These are phyloP conservation scores for Lasiosphaeria ovina DNA, from an alignment of 495 filamentous ascomycete species.

Conservation along the genomic window DNA sequence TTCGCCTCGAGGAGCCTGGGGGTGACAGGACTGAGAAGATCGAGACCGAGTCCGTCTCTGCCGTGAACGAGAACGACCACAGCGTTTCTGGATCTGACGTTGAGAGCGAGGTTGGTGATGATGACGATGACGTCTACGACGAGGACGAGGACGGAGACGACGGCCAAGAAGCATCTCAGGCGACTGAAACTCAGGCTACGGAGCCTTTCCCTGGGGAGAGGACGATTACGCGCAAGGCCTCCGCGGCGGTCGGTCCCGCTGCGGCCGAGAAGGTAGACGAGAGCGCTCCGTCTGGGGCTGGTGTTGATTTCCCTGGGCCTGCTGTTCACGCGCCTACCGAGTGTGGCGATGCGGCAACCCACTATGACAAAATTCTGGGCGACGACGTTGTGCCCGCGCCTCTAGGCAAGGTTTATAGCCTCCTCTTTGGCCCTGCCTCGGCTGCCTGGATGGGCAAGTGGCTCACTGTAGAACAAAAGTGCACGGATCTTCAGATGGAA, in stretches of 20 bases:
- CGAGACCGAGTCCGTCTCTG: slow-evolving; percentile 46
- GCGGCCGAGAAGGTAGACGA: slow-evolving; percentile 57
- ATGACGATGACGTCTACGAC: slow-evolving; percentile 69
- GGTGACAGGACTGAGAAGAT: slow-evolving; percentile 89
- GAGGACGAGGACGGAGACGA: slow-evolving; percentile 72
- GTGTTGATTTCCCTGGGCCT: slow-evolving; percentile 82
- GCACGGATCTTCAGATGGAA: slow-evolving; percentile 78
- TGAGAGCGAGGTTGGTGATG: slow-evolving; percentile 59
- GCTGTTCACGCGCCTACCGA: slow-evolving; percentile 77
- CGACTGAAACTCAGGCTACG: slow-evolving; percentile 56
- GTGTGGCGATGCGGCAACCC: slow-evolving; percentile 69
- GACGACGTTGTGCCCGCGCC: slow-evolving; percentile 87
- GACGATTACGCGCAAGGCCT: slow-evolving; percentile 62
- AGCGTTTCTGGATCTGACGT: slow-evolving; percentile 58
- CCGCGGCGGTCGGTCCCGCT: slow-evolving; percentile 40
- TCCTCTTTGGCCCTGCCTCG: slow-evolving; percentile 81
- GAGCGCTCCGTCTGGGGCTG: slow-evolving; percentile 47
- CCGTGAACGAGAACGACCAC: slow-evolving; percentile 37
- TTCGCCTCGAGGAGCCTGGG: slow-evolving; percentile 71
- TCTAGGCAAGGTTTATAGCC: slow-evolving; percentile 84
- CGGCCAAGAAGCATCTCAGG: slow-evolving; percentile 58
- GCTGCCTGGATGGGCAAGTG: slow-evolving; percentile 79
- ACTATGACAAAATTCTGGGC: slow-evolving; percentile 80
- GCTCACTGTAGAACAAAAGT: slow-evolving; percentile 83
- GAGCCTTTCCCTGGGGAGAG: slow-evolving; percentile 60